These are phyloP conservation scores for Fusarium verrucosum DNA, from an alignment of 2,329 filamentous ascomycete species.

Conservation along the genomic window DNA sequence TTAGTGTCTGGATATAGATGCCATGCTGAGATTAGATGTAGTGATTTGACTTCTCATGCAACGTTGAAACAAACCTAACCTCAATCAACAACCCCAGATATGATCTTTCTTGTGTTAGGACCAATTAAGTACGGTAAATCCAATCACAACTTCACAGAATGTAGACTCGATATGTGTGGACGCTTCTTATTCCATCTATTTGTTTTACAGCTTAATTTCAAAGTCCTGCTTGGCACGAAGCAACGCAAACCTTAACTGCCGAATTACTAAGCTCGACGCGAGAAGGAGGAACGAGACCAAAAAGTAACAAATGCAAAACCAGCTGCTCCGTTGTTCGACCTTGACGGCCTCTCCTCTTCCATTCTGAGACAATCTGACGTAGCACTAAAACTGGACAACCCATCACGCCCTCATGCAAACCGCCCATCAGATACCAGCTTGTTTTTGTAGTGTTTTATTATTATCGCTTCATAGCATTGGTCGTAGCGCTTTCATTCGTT, in stretches of 20 bases:
- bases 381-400: slow-evolving; percentile 29
- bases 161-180: not conserved
- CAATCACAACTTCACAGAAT: not conserved
- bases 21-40: not conserved
- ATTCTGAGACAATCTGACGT: slow-evolving; percentile 36
- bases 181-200: slow-evolving; percentile 34
- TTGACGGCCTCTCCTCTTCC: slow-evolving; percentile 17
- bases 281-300: slow-evolving; percentile 31
- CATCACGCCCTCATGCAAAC: slow-evolving; percentile 22
- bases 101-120: not conserved
- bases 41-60: not conserved
- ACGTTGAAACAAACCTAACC: not conserved
- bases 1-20: not conserved
- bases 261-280: slow-evolving; percentile 2
- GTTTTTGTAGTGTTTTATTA: slow-evolving; percentile 41
- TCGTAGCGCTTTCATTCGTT: slow-evolving; percentile 1
- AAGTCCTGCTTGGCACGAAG: not conserved
- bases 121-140: not conserved
- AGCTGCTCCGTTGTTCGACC: slow-evolving; percentile 35
- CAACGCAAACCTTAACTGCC: not conserved
- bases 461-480: slow-evolving; percentile 7
- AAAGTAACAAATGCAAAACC: slow-evolving; percentile 42
- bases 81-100: not conserved
- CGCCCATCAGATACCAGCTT: slow-evolving; percentile 20
- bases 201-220: slow-evolving; percentile 34